phyloP scores from a whole-genome alignment of 768 basidiomycete species.

The Lactifluus rugatus region DNA sequence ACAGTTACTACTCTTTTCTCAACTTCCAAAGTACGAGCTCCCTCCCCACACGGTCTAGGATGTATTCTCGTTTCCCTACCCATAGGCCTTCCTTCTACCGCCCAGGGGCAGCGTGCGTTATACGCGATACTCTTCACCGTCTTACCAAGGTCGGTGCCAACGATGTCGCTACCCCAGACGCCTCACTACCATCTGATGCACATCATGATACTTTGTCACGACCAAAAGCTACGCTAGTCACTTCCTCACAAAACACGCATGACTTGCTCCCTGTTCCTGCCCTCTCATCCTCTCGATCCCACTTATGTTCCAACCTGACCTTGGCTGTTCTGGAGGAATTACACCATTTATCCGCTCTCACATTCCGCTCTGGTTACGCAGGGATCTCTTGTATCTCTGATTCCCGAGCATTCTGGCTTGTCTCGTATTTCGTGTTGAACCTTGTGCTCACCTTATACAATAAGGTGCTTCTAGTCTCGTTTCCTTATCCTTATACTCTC shows the following conservation, averaged over 20 bases:
- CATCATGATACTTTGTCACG: neutral
- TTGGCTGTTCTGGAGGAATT: neutral
- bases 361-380: neutral
- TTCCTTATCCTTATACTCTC: constrained; percentile 93
- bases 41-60: neutral
- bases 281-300: neutral
- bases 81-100: neutral
- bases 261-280: constrained; percentile 11
- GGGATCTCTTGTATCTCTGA: neutral
- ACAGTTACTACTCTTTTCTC: neutral
- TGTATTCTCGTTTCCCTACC: neutral
- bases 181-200: neutral
- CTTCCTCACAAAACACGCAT: neutral
- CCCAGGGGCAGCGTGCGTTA: neutral
- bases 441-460: constrained; percentile 90
- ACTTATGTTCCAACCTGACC: neutral
- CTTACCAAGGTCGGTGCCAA: neutral
- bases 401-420: constrained; percentile 47
- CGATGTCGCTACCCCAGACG: neutral
- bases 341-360: neutral
- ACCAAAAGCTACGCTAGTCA: neutral
- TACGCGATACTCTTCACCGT: neutral
- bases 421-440: constrained; percentile 84
- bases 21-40: neutral
- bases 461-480: constrained; percentile 82